These are phyloP conservation scores for Dothideomycetes sp. DNA, from an alignment of 2,329 filamentous ascomycete species.

Conservation along the genomic window DNA sequence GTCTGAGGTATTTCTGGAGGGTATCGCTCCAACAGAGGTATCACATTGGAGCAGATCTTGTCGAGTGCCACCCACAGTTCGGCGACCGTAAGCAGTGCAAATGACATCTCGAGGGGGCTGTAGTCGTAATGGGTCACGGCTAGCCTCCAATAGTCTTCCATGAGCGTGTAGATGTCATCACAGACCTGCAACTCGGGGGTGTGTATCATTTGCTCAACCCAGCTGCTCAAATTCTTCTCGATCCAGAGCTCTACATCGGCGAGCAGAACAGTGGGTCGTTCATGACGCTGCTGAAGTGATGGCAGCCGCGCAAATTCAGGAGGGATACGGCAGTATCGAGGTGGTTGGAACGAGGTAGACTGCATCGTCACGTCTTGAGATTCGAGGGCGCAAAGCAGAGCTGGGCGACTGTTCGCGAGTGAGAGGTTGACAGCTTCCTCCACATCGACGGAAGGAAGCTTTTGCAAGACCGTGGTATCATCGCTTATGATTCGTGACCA, in stretches of 20 bases:
- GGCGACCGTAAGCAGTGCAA: slow-evolving; percentile 45
- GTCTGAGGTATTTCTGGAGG: slow-evolving; percentile 43
- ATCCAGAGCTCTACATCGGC: slow-evolving; percentile 18
- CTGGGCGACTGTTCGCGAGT: slow-evolving; percentile 19
- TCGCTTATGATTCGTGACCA: slow-evolving; percentile 23
- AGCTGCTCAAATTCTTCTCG: slow-evolving; percentile 13
- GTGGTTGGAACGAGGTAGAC: background rate
- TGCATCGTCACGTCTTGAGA: no score
- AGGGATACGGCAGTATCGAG: background rate
- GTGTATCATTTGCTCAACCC: slow-evolving; percentile 4
- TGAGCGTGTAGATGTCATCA: slow-evolving; percentile 7
- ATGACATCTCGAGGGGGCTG: slow-evolving; percentile 43
- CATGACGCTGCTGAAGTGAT: background rate
- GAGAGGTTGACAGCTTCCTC: slow-evolving; percentile 18
- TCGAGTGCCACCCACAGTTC: slow-evolving; percentile 53
- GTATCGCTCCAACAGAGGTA: slow-evolving; percentile 43
- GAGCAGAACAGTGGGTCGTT: background rate
- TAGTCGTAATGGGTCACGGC: slow-evolving; percentile 30
- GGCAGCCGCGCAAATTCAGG: background rate
- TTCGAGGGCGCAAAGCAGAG: background rate
- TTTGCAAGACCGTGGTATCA: slow-evolving; percentile 24
- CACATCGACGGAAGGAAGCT: slow-evolving; percentile 14
- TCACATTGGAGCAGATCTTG: slow-evolving; percentile 31
- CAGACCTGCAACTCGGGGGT: slow-evolving; percentile 7
- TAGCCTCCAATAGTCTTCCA: slow-evolving; percentile 17